Evolutionary conservation across 164 flowering plant species (phyloP), one percentile per base, ranked within the genome.

Genomic region (Dillenia suffruticosa): DNA sequence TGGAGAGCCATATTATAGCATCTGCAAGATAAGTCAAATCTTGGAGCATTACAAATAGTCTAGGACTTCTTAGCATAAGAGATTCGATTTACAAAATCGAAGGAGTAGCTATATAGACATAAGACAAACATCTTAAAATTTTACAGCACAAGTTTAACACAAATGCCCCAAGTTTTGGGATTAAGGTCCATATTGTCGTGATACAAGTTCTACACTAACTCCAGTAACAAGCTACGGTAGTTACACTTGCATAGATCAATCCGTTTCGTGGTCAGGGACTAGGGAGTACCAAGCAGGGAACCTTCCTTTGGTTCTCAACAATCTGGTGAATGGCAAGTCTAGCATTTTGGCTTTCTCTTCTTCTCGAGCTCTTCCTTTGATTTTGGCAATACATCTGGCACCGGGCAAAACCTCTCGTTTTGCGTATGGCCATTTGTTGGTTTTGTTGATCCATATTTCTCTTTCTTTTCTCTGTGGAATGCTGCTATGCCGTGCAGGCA

Each of bases 371-470:
- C 98, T 54, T 81, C 81, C 17, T 15, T 44, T 0, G 84, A 64
- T 60, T 85, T 90, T 0, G 97, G 98, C 72, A 93, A 58, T 32
- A 96, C 94, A 46, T 93, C 98, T 9, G 96, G 97, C 19, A 87
- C 64, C 0, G 85, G 94, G 19, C 58, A 71, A 0, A 43, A 76
- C 9, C 47, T 74, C 45, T 24, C 50, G 6, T 12, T 59, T 44
- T 57, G 62, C 13, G 67, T 58, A 60, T 58, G 68, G 8, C 43
- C n/a, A 9, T 64, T 69, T 19, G 44, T 26, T 12, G 61, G 62
- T 16, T 69, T 62, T 10, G 7, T 44, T 9, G 17, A 24, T 19
- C 58, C 69, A 2, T 9, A 44, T 8, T 53, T 55, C 9, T 65
- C 70, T 24, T 68, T 69, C 13, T 72, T 81, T 17, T 51, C 74